These are phyloP conservation scores for Tuctoria greenei DNA, from an alignment of 176 grass and related monocot genomes.

Conservation along the genomic window DNA sequence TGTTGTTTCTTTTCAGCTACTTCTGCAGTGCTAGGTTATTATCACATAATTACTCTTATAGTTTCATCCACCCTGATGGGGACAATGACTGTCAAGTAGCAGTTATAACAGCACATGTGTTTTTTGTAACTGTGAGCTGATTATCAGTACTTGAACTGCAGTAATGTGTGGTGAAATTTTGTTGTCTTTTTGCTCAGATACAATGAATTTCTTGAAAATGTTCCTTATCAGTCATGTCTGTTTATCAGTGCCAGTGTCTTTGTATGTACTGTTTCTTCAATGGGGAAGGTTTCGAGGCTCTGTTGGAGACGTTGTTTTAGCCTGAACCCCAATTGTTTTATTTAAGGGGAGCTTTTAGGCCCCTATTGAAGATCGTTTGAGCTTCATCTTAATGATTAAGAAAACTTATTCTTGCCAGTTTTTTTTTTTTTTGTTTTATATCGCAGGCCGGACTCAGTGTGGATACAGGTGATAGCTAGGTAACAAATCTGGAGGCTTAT, in stretches of 20 bases:
- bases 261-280: neutral
- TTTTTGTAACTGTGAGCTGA: neutral
- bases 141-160: neutral
- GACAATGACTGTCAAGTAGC: neutral
- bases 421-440: neutral
- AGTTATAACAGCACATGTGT: neutral
- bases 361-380: too few relatives aligned
- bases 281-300: too few relatives aligned
- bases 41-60: neutral
- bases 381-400: too few relatives aligned
- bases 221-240: neutral
- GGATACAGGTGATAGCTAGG: neutral
- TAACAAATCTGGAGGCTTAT: neutral
- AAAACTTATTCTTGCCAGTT: neutral
- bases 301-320: too few relatives aligned
- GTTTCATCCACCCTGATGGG: neutral
- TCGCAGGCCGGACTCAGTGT: neutral
- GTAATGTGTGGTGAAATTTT: conserved; percentile 12
- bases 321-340: too few relatives aligned
- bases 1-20: neutral
- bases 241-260: neutral
- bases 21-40: conserved; percentile 18
- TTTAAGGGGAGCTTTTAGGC: too few relatives aligned
- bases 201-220: neutral
- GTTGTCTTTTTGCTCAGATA: neutral